These are phyloP conservation scores for Stachybotrys chlorohalonatus DNA, from an alignment of 2,329 filamentous ascomycete genomes.

Conservation along the genomic window DNA sequence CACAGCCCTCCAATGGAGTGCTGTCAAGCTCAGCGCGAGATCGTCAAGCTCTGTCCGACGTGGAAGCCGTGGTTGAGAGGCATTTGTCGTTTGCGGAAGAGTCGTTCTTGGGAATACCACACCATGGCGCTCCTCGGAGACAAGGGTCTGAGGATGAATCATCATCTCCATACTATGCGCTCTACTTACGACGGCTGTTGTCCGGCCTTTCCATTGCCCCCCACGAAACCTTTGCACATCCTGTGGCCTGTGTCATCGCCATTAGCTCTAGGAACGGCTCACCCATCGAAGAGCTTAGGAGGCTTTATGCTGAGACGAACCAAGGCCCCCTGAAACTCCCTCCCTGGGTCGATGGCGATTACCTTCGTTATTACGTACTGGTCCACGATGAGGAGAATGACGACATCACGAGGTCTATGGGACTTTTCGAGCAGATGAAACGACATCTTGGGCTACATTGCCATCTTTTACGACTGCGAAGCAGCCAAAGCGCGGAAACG, in stretches of 20 bases:
- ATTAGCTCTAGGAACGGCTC: slow-evolving; percentile 81
- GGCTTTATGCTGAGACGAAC: slow-evolving; percentile 77
- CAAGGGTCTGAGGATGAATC: slow-evolving; percentile 45
- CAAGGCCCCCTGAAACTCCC: slow-evolving; percentile 66
- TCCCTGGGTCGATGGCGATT: slow-evolving; percentile 83
- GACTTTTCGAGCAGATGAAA: slow-evolving; percentile 97
- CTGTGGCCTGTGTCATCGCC: slow-evolving; percentile 87
- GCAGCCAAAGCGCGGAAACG: slow-evolving; percentile 74
- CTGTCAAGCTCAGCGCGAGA: slow-evolving; percentile 20
- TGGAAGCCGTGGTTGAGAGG: slow-evolving; percentile 72
- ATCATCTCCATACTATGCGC: slow-evolving; percentile 73
- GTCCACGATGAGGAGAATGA: slow-evolving; percentile 95
- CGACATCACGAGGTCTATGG: slow-evolving; percentile 82
- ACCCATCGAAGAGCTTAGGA: slow-evolving; percentile 80
- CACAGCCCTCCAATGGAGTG: slow-evolving; percentile 20
- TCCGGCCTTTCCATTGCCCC: slow-evolving; percentile 70
- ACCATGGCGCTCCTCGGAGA: slow-evolving; percentile 27
- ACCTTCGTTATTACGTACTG: slow-evolving; percentile 89
- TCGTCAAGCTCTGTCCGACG: slow-evolving; percentile 42
- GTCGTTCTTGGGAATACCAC: slow-evolving; percentile 29
- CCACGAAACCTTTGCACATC: slow-evolving; percentile 91
- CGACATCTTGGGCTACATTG: slow-evolving; percentile 95
- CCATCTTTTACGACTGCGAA: slow-evolving; percentile 78
- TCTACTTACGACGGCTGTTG: slow-evolving; percentile 76
- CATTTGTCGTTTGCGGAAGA: slow-evolving; percentile 71